Conservation (phyloP, 352 stramenopile species). For the Phytophthora pluvialis region DNA sequence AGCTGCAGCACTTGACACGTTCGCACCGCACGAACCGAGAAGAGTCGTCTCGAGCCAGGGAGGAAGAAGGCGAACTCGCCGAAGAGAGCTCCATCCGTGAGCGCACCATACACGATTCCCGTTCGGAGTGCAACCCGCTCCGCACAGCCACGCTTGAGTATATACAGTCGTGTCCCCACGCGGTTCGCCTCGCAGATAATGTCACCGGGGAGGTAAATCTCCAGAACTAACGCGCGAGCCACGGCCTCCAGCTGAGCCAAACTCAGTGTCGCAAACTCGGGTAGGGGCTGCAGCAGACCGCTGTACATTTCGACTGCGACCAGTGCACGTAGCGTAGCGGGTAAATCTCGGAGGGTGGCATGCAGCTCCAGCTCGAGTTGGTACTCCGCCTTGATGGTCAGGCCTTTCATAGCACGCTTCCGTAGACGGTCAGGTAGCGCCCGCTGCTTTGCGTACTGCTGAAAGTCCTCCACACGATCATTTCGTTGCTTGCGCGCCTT, state of each 20-base stretch:
- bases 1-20: conserved; percentile 74
- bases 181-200: conserved; percentile 61
- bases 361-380: conserved; percentile 45
- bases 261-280: conserved; percentile 47
- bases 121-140: conserved; percentile 52
- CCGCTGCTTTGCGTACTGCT: conserved; percentile 71
- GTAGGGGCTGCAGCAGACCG: conserved; percentile 34
- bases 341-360: conserved; percentile 57
- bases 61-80: conserved; percentile 75
- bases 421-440: conserved; percentile 49
- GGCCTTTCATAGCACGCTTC: conserved; percentile 53
- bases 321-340: conserved; percentile 38
- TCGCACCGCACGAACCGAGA: conserved; percentile 51
- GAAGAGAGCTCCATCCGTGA: conserved; percentile 50
- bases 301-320: conserved; percentile 69
- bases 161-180: conserved; percentile 46
- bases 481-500: conserved; percentile 61
- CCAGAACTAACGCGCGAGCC: conserved; percentile 50
- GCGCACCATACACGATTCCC: conserved; percentile 43
- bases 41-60: conserved; percentile 47
- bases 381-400: conserved; percentile 63
- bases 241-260: conserved; percentile 58
- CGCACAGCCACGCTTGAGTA: conserved; percentile 57
- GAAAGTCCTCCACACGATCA: conserved; percentile 63
- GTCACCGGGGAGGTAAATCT: conserved; percentile 72